A percentile compares a stretch with the other conserved stretches of the same genome.
Evolutionary conservation across 805 yeast genomes (phyloP).

Genomic region (Candida schatavii): DNA sequence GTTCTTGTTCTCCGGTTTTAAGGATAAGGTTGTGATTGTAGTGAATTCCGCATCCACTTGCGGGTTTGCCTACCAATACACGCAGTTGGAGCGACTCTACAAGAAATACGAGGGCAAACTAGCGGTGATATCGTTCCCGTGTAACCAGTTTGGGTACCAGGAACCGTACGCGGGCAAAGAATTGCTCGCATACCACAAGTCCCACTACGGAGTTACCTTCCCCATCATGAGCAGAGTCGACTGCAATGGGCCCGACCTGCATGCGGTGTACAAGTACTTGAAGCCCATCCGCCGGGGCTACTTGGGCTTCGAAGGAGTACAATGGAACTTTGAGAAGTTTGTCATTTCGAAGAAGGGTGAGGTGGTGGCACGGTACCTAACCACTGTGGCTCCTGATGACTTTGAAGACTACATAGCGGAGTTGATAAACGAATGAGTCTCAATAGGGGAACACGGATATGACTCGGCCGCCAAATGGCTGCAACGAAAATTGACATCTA

Average conservation of each 20-base stretch:
- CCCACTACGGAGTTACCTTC: conserved; percentile 89
- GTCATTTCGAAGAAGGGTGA: conserved; percentile 39
- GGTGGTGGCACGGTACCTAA: conserved; percentile 53
- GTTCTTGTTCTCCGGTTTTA: conserved; percentile 35
- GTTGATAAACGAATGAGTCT: too few relatives aligned
- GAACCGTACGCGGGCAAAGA: conserved; percentile 50
- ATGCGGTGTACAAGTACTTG: conserved; percentile 76
- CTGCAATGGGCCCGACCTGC: conserved; percentile 81
- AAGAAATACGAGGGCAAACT: conserved; percentile 37
- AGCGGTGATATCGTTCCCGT: conserved; percentile 42
- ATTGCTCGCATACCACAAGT: conserved; percentile 67
- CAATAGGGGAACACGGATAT: too few relatives aligned
- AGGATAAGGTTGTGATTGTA: conserved; percentile 46
- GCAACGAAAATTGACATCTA: too few relatives aligned
- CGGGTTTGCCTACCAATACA: conserved; percentile 44
- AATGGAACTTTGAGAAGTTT: conserved; percentile 47
- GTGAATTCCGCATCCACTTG: conserved; percentile 45
- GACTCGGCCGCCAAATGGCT: too few relatives aligned
- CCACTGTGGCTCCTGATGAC: conserved; percentile 66
- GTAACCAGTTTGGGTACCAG: conserved; percentile 43
- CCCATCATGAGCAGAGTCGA: conserved; percentile 84
- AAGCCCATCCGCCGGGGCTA: conserved; percentile 56
- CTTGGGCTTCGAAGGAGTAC: conserved; percentile 39
- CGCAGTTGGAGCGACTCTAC: conserved; percentile 41
- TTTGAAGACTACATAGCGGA: conserved; percentile 37